These are phyloP conservation scores for Candida pseudofarinosa DNA, from an alignment of 805 yeast genomes.

Conservation along the genomic window DNA sequence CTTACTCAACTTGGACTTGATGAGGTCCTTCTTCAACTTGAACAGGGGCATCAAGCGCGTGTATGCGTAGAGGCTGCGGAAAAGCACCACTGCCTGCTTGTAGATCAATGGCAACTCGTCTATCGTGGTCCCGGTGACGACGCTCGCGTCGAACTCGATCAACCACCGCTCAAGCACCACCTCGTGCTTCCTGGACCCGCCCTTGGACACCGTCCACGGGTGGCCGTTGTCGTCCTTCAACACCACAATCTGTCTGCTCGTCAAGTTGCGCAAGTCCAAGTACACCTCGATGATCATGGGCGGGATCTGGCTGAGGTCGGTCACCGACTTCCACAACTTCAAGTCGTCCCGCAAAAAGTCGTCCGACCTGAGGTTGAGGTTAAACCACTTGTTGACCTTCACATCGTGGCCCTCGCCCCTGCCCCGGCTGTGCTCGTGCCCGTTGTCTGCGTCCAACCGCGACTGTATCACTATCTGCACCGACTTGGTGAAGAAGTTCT, in stretches of 20 bases:
- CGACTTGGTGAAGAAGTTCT: slow-evolving; percentile 63
- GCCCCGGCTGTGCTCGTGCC: too few species aligned
- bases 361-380: slow-evolving; percentile 41
- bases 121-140: slow-evolving; percentile 28
- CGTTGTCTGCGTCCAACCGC: slow-evolving; percentile 18
- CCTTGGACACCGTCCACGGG: slow-evolving; percentile 53
- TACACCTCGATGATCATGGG: slow-evolving; percentile 86
- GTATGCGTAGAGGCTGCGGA: slow-evolving; percentile 69
- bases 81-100: slow-evolving; percentile 67
- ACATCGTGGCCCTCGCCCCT: slow-evolving; percentile 6
- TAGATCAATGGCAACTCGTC: slow-evolving; percentile 65
- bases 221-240: slow-evolving; percentile 52
- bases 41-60: slow-evolving; percentile 69
- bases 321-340: slow-evolving; percentile 52
- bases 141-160: slow-evolving; percentile 64
- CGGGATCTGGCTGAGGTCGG: slow-evolving; percentile 48
- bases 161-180: slow-evolving; percentile 95
- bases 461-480: slow-evolving; percentile 54
- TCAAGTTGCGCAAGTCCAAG: slow-evolving; percentile 59
- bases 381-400: slow-evolving; percentile 60
- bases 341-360: slow-evolving; percentile 51
- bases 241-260: slow-evolving; percentile 55
- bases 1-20: slow-evolving; percentile 13
- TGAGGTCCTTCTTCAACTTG: slow-evolving; percentile 43
- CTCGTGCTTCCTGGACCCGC: slow-evolving; percentile 64